Evolutionary conservation across 140 eudicot species (phyloP), one percentile per base, ranked within the genome.

Genomic region (Cichorium intybus): DNA sequence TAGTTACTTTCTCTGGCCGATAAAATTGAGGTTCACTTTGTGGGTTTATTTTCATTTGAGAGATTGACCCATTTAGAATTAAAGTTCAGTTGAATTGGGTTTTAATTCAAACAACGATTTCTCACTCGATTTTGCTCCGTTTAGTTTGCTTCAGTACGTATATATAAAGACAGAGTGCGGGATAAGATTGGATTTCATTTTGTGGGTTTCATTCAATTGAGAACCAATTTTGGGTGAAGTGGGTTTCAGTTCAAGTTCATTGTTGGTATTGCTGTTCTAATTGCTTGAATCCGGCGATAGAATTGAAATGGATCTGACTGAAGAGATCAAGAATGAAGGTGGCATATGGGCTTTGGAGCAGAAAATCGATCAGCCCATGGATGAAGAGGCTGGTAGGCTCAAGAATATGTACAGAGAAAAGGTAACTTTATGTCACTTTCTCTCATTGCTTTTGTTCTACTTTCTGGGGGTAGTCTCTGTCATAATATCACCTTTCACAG

Each of bases 291-390:
- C 34, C 23, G 12, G 48, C 15, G 3, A 33, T 5, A 28, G 16
- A 50, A 76, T 81, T 83, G 79, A 67, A 24, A 60, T 54, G 56
- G 84, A 68, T 62, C 62, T 47, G 62, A 72, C 58, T 55, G 95
- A 57, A 21, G 83, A 68, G 3, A 69, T 50, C 49, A 83, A 77
- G 29, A 71, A 56, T 6, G 80, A 78, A 74, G 97, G 96, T 11
- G 75, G 87, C 39, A 84, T 90, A 81, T 90, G 96, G 97, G 88
- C 24, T 57, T 79, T 90, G 83, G 95, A 90, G 51, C 95, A 90
- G 75, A 90, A 80, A 65, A 81, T 87, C 77, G 97, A 91, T 75
- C 97, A 87, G 77, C 85, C 96, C 58, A 88, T 88, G 96, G 96
- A 88, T 54, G 93, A 88, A 60, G 96, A 88, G 59, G 96, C 95